Base-by-base conservation (phyloP, 2,329 filamentous ascomycete genomes). In the Penicillium sp. region DNA sequence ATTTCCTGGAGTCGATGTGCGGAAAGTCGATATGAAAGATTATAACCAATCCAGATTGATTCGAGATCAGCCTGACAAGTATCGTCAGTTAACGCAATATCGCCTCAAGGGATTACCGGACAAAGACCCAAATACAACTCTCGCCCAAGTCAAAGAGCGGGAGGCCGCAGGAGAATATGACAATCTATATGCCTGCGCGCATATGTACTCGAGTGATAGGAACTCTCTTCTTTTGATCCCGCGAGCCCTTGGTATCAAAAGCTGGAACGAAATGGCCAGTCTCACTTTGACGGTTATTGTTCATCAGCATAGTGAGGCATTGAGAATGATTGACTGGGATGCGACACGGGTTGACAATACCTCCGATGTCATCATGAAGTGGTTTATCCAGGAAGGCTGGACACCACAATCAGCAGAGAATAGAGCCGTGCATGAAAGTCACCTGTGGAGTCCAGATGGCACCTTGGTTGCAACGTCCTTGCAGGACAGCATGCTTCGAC, bases 101-200 rank as follows among this genome's bases (percentile, higher is more conserved):
- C 73, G 76, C 3, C 69, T 81, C 0, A 75, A 80, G 26, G 81
- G 80, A 60, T 70, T 78, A 61, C 73, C 78, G 11, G 58, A 77
- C 64, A 61, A 73, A 64, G 69, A 73, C 37, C n/a, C 46, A 14
- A 45, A 22, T 13, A 60, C 48, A 8, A 56, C 28, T 6, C 40
- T 66, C 64, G 28, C 62, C 6, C 58, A 65, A 25, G 68, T 70
- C 30, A 66, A 53, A 26, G 62, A 65, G 28, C 71, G 61, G 37
- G 75, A 75, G 16, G 58, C 68, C 55, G 73, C 55, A 14, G 78
- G 68, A 60, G 75, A 70, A 62, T 76, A 70, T 53, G 79, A 83
- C 35, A 87, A 87, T 64, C 70, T 87, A 19, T 84, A 86, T 64
- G 81, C 83, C 0, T 84, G 82, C 65, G 84, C 83, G 3, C 85